These are phyloP conservation scores for Leccinum broughii DNA, from an alignment of 768 basidiomycete species.

Conservation along the genomic window DNA sequence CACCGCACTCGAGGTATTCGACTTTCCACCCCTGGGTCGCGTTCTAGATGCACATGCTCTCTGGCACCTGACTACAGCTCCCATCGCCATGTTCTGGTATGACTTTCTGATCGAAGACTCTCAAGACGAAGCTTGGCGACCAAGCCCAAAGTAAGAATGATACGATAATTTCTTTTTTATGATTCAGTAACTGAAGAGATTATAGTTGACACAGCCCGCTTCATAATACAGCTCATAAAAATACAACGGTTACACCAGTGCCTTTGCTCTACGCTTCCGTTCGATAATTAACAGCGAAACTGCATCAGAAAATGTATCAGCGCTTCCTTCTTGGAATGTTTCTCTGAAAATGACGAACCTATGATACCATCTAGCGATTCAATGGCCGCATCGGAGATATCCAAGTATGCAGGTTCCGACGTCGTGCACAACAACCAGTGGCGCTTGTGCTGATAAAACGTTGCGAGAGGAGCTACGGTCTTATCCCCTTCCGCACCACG, in stretches of 20 bases:
- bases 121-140: conserved; percentile 66
- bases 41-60: conserved; percentile 87
- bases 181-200: conserved; percentile 9
- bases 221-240: not conserved
- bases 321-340: not conserved
- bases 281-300: conserved; percentile 37
- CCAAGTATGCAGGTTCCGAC: conserved; percentile 38
- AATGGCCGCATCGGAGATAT: conserved; percentile 33
- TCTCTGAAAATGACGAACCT: conserved; percentile 23
- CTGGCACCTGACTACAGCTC: conserved; percentile 88
- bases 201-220: conserved; percentile 18
- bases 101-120: conserved; percentile 78
- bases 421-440: conserved; percentile 36
- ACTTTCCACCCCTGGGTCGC: conserved; percentile 81
- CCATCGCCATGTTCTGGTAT: conserved; percentile 82
- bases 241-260: conserved; percentile 7
- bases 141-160: conserved; percentile 34
- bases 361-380: conserved; percentile 39
- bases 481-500: conserved; percentile 21
- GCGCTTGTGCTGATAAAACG: conserved; percentile 37
- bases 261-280: conserved; percentile 25
- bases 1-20: conserved; percentile 81
- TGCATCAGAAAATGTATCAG: conserved; percentile 11
- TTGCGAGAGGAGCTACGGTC: conserved; percentile 33
- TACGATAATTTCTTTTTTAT: not conserved